Base-by-base conservation (phyloP, 805 yeast genomes). In the Yarrowia divulgata region DNA sequence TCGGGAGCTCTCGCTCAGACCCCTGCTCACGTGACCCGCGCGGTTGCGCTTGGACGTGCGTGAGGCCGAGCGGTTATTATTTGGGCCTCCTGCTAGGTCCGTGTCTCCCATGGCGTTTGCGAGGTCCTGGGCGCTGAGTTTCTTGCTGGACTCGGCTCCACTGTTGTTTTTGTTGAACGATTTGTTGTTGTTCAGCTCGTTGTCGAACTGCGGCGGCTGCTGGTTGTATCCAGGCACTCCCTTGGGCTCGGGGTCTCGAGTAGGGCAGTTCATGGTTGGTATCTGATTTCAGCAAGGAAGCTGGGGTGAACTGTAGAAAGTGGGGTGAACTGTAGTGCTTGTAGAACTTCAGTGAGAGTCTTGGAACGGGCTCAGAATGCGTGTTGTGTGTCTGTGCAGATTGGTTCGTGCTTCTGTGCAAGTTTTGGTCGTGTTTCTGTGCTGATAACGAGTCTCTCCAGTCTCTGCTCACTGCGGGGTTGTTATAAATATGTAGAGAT, bases 191-290 rank as follows among this genome's bases (percentile, higher is more conserved):
- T 70, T 48, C 62, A 75, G 60, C 23, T 73, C 75, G 49, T 68
- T 70, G 69, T 70, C 73, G 37, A 71, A 54, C 43, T 54, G 64
- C 16, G 69, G 39, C n/a, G 77, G 77, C 70, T 70, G 73, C 70
- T 74, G 77, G 70, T 74, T 74, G 69, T 62, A 72, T 18, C 71
- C 71, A 46, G 69, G 70, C 50, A 68, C 69, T 32, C 75, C 76
- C 18, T 68, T 37, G 8, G 77, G 77, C 49, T 75, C 76, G 23
- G 76, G 76, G 67, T 75, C 77, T 55, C 75, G 62, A 8, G 76
- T 74, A 8, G 76, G 76, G 50, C 76, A 74, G 72, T 74, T 74
- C 76, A 74, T 74, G 58, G 18, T n/a, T 14, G 52, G 55, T 50
- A 34, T 50, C 55, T 23, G 29, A 4, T 23, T 2, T 23, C 29